Conservation (phyloP, 2,329 filamentous ascomycete species). For the Trichoderma endophyticum region DNA sequence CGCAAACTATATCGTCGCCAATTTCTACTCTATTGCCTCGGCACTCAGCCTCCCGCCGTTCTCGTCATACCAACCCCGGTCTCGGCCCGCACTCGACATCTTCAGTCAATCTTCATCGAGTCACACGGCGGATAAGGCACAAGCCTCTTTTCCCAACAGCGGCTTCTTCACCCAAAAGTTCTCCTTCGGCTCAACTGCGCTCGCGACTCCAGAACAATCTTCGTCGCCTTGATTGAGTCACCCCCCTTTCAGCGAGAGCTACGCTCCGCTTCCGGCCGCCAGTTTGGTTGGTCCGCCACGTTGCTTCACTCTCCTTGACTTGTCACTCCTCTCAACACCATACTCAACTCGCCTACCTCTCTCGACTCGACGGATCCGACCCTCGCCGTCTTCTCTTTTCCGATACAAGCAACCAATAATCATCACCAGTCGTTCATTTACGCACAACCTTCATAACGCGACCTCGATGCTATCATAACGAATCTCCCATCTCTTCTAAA, state of each 20-base stretch:
- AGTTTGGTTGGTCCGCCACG: conserved; percentile 27
- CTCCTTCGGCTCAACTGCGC: conserved; percentile 26
- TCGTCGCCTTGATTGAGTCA: conserved; percentile 25
- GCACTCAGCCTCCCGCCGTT: background rate
- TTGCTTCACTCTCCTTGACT: conserved; percentile 19
- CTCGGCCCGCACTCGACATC: conserved; percentile 17
- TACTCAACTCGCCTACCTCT: conserved; percentile 8
- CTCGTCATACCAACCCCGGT: conserved; percentile 18
- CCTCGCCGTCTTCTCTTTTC: conserved; percentile 25
- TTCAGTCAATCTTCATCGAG: background rate
- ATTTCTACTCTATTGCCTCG: background rate
- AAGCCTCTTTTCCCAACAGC: conserved; percentile 23
- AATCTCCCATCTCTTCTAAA: conserved; percentile 34
- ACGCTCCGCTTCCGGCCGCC: conserved; percentile 28
- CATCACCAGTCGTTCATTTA: conserved; percentile 21
- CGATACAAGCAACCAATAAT: background rate
- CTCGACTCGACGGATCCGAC: conserved; percentile 29
- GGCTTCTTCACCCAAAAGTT: conserved; percentile 4
- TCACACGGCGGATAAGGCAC: conserved; percentile 19
- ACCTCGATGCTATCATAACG: conserved; percentile 46
- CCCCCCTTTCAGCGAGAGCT: conserved; percentile 30
- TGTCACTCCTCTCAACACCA: background rate
- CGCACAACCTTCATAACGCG: conserved; percentile 26
- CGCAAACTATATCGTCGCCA: background rate
- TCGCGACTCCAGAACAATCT: background rate